Evolutionary conservation across 192 early-diverging fungal genomes (phyloP).

Genomic region (Borealophlyctis nickersoniae): DNA sequence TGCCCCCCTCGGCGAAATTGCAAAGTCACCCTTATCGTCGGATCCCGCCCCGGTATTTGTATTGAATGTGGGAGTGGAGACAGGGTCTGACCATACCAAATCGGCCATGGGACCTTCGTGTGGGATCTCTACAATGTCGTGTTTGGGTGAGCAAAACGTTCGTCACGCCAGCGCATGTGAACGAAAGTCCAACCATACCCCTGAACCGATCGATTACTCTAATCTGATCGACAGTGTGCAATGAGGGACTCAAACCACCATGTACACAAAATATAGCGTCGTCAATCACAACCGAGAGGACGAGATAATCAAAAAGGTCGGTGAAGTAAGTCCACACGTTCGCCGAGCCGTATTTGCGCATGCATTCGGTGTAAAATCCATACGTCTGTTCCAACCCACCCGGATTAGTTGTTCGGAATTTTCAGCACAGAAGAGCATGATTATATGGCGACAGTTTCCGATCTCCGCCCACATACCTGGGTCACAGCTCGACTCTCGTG

Average conservation of each 20-base stretch:
- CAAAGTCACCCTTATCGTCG: constrained; percentile 71
- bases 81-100: constrained; percentile 87
- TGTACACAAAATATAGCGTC: constrained; percentile 92
- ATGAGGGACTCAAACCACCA: constrained; percentile 79
- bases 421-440: neutral
- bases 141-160: too few relatives aligned
- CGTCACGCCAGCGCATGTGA: too few relatives aligned
- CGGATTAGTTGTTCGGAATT: neutral
- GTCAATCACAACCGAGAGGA: constrained; percentile 83
- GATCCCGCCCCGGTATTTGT: constrained; percentile 15
- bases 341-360: constrained; percentile 79
- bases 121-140: constrained; percentile 79
- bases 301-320: constrained; percentile 90
- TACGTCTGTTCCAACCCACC: constrained; percentile 59
- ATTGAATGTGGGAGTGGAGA: constrained; percentile 26
- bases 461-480: too few relatives aligned
- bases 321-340: constrained; percentile 92
- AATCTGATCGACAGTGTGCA: constrained; percentile 86
- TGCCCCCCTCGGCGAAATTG: constrained; percentile 80
- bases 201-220: constrained; percentile 78
- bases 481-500: constrained; percentile 94
- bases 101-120: constrained; percentile 94
- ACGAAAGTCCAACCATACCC: constrained; percentile 44
- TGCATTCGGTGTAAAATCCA: constrained; percentile 91
- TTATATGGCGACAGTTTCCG: too few relatives aligned